These are phyloP conservation scores for Strobilomyces echinocephalus DNA, from an alignment of 768 basidiomycete species.

Conservation along the genomic window DNA sequence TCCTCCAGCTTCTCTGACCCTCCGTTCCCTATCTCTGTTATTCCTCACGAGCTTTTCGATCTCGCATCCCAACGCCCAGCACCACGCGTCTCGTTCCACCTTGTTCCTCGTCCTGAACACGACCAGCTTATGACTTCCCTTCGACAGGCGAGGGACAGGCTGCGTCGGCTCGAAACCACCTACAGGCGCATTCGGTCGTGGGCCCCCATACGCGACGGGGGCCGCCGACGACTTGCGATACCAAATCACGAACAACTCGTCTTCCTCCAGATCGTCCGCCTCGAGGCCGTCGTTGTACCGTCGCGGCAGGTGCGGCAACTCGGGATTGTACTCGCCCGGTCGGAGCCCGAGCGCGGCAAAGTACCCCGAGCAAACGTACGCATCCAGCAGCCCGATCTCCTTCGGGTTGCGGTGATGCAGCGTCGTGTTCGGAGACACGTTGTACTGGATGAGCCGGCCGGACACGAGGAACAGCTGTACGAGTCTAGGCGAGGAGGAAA, in stretches of 20 bases:
- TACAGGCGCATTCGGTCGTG: constrained; percentile 17
- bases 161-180: constrained; percentile 13
- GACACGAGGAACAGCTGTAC: constrained; percentile 70
- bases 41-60: constrained; percentile 74
- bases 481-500: constrained; percentile 38
- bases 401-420: constrained; percentile 54
- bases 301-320: constrained; percentile 50
- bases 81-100: constrained; percentile 91
- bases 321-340: constrained; percentile 56
- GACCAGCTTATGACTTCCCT: constrained; percentile 51
- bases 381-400: constrained; percentile 61
- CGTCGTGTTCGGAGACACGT: constrained; percentile 51
- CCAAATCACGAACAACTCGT: constrained; percentile 81
- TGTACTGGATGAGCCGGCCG: constrained; percentile 71
- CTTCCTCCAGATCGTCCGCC: constrained; percentile 81
- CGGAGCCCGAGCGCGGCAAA: constrained; percentile 66
- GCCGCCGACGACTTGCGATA: constrained; percentile 41
- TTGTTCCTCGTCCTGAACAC: constrained; percentile 75
- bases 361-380: constrained; percentile 85
- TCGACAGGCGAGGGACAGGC: constrained; percentile 46
- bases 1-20: constrained; percentile 59
- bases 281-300: constrained; percentile 90
- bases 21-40: constrained; percentile 60
- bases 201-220: background rate
- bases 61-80: constrained; percentile 87